Conservation (phyloP, 108 stramenopile genomes). For the Phaeodactylum tricornutum region DNA sequence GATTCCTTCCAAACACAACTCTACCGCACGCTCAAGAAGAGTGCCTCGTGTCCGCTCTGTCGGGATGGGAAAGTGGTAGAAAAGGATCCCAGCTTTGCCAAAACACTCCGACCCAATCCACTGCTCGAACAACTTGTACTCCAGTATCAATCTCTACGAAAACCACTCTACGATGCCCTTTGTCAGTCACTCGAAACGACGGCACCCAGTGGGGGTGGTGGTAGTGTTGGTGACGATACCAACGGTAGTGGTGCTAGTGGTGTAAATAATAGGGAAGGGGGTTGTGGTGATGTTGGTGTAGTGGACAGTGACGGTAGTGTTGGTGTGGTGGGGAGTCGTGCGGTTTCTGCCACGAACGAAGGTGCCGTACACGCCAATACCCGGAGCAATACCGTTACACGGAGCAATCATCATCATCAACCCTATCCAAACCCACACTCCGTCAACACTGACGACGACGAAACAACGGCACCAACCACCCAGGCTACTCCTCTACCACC, state of each 20-base stretch:
- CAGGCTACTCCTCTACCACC: too few species aligned
- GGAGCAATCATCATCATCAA: too few species aligned
- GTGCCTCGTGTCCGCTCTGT: constrained; percentile 18
- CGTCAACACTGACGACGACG: too few species aligned
- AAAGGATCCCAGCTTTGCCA: constrained; percentile 3
- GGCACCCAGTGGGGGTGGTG: neutral
- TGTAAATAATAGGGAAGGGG: neutral
- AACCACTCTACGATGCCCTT: neutral
- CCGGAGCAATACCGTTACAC: neutral
- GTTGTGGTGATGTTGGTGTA: too few species aligned
- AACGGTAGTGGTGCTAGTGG: neutral
- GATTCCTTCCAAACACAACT: constrained; percentile 13
- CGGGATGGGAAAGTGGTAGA: constrained; percentile 2
- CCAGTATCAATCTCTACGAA: neutral
- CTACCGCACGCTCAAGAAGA: constrained; percentile 4
- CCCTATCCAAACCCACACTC: neutral
- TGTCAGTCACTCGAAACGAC: too few species aligned
- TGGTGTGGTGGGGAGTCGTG: too few species aligned
- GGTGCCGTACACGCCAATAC: neutral
- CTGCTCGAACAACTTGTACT: constrained; percentile 11
- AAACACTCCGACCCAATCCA: constrained; percentile 13
- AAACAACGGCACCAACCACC: neutral
- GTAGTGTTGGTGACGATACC: neutral
- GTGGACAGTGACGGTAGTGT: too few species aligned
- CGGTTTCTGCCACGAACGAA: neutral